Percentiles rank a stretch among this genome's conserved stretches.
These are phyloP conservation scores for Suillus subalutaceus DNA, from an alignment of 768 basidiomycete species.

Conservation along the genomic window DNA sequence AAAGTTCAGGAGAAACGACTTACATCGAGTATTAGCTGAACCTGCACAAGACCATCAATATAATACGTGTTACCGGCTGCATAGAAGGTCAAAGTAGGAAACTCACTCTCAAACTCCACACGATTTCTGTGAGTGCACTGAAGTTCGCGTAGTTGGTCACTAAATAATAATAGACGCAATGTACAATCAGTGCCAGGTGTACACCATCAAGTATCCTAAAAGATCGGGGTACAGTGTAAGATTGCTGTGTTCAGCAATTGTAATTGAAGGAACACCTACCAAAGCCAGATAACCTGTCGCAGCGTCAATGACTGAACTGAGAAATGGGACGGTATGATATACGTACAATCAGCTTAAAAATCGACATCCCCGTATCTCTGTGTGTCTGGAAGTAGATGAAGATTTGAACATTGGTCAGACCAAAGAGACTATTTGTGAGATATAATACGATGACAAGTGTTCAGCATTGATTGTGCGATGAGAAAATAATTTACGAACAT, in stretches of 20 bases:
- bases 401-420: slow-evolving; percentile 1
- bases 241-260: background rate
- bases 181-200: background rate
- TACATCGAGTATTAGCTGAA: background rate
- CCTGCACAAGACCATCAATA: background rate
- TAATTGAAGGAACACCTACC: background rate
- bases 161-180: background rate
- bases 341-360: background rate
- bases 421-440: background rate
- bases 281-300: background rate
- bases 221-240: too few species aligned
- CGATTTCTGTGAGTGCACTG: background rate
- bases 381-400: background rate
- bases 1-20: background rate
- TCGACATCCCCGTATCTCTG: too few species aligned
- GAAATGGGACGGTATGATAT: background rate
- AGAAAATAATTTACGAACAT: background rate
- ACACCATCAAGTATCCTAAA: background rate
- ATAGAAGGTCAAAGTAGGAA: too few species aligned
- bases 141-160: background rate
- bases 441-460: too few species aligned
- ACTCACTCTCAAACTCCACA: slow-evolving; percentile 2
- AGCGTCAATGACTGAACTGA: too few species aligned
- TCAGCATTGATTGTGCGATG: too few species aligned
- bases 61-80: too few species aligned